A percentile compares a stretch with the other conserved stretches of the same genome.
phyloP scores from a whole-genome alignment of 2,329 filamentous ascomycete genomes.

The Conoideocrella luteorostrata region DNA sequence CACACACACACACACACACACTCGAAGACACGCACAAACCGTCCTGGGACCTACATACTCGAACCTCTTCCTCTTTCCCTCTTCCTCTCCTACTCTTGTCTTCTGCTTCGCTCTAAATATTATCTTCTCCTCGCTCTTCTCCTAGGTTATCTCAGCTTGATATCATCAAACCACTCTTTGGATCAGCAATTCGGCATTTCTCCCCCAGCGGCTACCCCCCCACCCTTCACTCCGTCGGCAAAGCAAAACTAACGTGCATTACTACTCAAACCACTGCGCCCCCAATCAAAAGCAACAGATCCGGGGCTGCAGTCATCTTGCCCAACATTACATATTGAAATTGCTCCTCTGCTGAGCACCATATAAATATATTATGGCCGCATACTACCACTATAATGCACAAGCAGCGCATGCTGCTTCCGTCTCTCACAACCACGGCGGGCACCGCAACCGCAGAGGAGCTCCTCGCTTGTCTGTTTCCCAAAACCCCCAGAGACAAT shows the following conservation, averaged over 20 bases:
- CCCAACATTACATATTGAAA: background rate
- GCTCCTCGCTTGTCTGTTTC: constrained; percentile 72
- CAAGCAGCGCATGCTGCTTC: constrained; percentile 54
- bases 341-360: background rate
- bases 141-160: background rate
- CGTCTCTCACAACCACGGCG: constrained; percentile 67
- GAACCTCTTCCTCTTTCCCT: background rate
- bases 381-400: constrained; percentile 56
- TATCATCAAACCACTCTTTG: background rate
- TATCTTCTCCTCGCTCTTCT: background rate
- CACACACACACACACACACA: background rate
- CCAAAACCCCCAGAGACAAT: constrained; percentile 81
- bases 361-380: constrained; percentile 42
- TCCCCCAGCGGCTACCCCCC: background rate
- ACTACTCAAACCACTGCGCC: constrained; percentile 13
- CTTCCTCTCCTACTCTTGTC: background rate
- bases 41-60: background rate
- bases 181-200: background rate
- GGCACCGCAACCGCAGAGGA: constrained; percentile 69
- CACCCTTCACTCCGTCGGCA: background rate
- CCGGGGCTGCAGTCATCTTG: constrained; percentile 4
- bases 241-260: background rate
- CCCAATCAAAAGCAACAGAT: constrained; percentile 4
- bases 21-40: background rate
- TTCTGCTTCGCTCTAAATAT: background rate